Evolutionary conservation across 768 basidiomycete genomes (phyloP).

Genomic region (Psilocybe subaeruginosa): DNA sequence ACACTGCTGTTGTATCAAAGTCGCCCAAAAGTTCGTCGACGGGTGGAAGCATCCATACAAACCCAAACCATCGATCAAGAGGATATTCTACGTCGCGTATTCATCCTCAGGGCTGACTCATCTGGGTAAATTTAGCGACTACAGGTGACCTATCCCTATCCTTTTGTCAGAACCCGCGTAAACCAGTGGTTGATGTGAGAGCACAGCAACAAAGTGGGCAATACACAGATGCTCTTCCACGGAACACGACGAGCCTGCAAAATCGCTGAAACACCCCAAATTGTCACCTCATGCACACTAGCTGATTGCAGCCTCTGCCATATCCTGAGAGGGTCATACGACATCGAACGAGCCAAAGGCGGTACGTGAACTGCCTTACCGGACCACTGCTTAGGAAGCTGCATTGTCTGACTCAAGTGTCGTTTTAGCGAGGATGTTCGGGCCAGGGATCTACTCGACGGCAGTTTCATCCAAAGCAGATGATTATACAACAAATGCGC

Average conservation of each 20-base stretch:
- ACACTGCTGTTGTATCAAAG: slow-evolving; percentile 10
- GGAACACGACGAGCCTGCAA: slow-evolving; percentile 28
- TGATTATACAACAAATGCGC: slow-evolving; percentile 21
- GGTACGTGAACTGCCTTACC: slow-evolving; percentile 4
- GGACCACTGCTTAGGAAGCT: neutral
- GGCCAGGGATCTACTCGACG: slow-evolving; percentile 33
- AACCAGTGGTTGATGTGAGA: neutral
- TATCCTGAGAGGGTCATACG: slow-evolving; percentile 30
- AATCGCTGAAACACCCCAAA: slow-evolving; percentile 20
- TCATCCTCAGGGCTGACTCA: slow-evolving; percentile 24
- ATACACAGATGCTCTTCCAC: slow-evolving; percentile 32
- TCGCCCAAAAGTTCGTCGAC: slow-evolving; percentile 24
- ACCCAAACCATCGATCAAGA: slow-evolving; percentile 22
- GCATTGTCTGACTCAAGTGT: neutral
- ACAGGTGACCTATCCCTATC: slow-evolving; percentile 19
- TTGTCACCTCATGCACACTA: slow-evolving; percentile 19
- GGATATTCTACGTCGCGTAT: slow-evolving; percentile 32
- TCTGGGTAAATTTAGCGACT: slow-evolving; percentile 30
- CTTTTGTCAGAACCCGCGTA: no score
- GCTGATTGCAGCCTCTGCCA: slow-evolving; percentile 27
- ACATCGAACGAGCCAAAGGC: slow-evolving; percentile 30
- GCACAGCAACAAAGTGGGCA: slow-evolving; percentile 30
- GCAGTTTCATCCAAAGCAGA: slow-evolving; percentile 31
- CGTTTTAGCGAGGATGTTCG: slow-evolving; percentile 28
- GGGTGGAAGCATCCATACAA: slow-evolving; percentile 30